phyloP scores from a whole-genome alignment of 257 asterid genomes.

The Nicotiana knightiana region DNA sequence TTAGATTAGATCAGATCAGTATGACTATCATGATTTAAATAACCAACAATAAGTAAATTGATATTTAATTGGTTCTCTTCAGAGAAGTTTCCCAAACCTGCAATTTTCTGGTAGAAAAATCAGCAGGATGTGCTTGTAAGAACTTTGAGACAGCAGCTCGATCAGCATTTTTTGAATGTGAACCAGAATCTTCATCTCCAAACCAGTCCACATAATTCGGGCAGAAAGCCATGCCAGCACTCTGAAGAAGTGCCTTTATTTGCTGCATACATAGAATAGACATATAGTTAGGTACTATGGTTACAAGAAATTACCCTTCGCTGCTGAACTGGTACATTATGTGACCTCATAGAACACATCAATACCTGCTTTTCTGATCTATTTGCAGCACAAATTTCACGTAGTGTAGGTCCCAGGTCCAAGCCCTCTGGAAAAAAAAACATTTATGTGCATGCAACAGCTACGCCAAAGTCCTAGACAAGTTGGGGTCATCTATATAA shows the following conservation, averaged over 20 bases:
- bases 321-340: background rate
- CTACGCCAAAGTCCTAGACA: background rate
- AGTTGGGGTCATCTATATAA: background rate
- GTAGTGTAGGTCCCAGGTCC: constrained; percentile 65
- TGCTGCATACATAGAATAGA: constrained; percentile 46
- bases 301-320: background rate
- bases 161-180: constrained; percentile 70
- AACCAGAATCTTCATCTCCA: constrained; percentile 48
- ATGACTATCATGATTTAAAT: background rate
- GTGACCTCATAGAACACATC: background rate
- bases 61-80: background rate
- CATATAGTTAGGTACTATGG: background rate
- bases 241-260: constrained; percentile 89
- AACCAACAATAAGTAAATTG: background rate
- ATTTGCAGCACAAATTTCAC: constrained; percentile 90
- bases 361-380: constrained; percentile 88
- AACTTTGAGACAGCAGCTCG: constrained; percentile 69
- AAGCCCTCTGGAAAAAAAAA: constrained; percentile 41
- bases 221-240: constrained; percentile 77
- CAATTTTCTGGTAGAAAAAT: constrained; percentile 66
- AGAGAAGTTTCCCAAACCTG: constrained; percentile 38
- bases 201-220: constrained; percentile 86
- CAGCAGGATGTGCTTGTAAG: constrained; percentile 77
- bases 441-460: constrained; percentile 4
- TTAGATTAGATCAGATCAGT: background rate